Percentiles rank a stretch among this genome's conserved stretches.
phyloP scores from a whole-genome alignment of 768 basidiomycete genomes.

The Kwoniella shandongensis region DNA sequence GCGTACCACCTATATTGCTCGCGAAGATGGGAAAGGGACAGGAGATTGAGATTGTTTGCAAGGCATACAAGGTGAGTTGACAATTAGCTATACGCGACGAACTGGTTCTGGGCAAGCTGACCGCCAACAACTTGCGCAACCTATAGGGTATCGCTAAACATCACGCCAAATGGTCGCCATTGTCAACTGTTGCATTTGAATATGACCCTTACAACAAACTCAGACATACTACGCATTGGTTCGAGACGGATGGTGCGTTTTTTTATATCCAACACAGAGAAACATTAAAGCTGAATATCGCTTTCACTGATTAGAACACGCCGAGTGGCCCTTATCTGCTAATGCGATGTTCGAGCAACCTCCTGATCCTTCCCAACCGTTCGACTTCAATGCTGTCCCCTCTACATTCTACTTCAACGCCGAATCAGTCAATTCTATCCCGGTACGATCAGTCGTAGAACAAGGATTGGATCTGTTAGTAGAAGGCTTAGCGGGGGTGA shows the following conservation, averaged over 20 bases:
- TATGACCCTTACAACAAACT: slow-evolving; percentile 98
- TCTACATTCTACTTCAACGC: slow-evolving; percentile 90
- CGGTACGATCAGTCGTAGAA: slow-evolving; percentile 46
- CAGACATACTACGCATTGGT: slow-evolving; percentile 94
- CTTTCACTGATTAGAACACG: slow-evolving; percentile 55
- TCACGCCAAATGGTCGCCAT: slow-evolving; percentile 98
- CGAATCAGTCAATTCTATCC: slow-evolving; percentile 75
- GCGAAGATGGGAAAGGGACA: slow-evolving; percentile 94
- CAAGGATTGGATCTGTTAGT: slow-evolving; percentile 44
- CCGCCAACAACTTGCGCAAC: neutral
- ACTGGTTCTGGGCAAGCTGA: neutral
- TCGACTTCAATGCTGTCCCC: slow-evolving; percentile 85
- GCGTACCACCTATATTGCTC: slow-evolving; percentile 68
- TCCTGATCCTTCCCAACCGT: slow-evolving; percentile 70
- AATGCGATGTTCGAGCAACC: slow-evolving; percentile 81
- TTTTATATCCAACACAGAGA: too few relatives aligned
- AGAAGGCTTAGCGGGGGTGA: slow-evolving; percentile 62
- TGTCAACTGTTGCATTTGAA: slow-evolving; percentile 91
- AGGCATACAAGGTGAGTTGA: slow-evolving; percentile 81
- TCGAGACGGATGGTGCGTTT: slow-evolving; percentile 59
- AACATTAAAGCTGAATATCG: too few relatives aligned
- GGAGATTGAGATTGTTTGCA: slow-evolving; percentile 77
- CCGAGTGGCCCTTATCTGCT: slow-evolving; percentile 87
- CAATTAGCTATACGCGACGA: neutral
- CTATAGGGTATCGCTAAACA: slow-evolving; percentile 91